Conservation (phyloP, 345 rosid genomes). For the Carallia pectinifolia region DNA sequence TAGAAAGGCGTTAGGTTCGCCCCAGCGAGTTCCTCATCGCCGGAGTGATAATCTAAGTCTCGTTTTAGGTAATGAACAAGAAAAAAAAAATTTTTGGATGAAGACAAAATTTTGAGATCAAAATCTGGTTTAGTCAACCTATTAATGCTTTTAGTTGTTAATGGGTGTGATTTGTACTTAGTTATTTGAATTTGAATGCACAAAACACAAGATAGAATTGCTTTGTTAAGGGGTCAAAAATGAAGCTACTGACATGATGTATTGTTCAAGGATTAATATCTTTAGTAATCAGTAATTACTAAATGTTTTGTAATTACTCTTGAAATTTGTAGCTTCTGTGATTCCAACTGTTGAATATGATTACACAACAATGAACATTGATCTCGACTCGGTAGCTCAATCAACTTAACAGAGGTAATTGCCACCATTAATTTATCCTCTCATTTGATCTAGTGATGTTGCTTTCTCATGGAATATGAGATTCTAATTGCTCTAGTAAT, state of each 20-base stretch:
- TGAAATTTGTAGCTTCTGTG: constrained; percentile 88
- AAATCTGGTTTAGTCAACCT: neutral
- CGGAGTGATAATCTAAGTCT: no score
- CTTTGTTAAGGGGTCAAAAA: constrained; percentile 8
- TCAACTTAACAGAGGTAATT: constrained; percentile 42
- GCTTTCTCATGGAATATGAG: no score
- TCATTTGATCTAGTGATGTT: neutral
- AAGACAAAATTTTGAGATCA: no score
- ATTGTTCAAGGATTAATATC: constrained; percentile 22
- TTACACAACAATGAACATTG: constrained; percentile 87
- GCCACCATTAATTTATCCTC: neutral
- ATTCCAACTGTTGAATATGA: constrained; percentile 93
- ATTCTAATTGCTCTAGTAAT: neutral
- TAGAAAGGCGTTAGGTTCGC: constrained; percentile 98
- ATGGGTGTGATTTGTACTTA: neutral
- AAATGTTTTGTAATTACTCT: constrained; percentile 82
- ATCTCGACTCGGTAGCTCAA: constrained; percentile 92
- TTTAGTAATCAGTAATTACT: neutral
- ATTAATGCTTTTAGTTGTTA: neutral
- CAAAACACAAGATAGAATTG: neutral
- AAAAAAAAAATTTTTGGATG: no score
- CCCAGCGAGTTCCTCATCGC: constrained; percentile 83
- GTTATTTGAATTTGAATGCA: no score
- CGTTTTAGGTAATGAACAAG: neutral
- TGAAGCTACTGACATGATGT: constrained; percentile 6